phyloP scores from a whole-genome alignment of 2,329 filamentous ascomycete genomes.

The Colletotrichum neosansevieriae region DNA sequence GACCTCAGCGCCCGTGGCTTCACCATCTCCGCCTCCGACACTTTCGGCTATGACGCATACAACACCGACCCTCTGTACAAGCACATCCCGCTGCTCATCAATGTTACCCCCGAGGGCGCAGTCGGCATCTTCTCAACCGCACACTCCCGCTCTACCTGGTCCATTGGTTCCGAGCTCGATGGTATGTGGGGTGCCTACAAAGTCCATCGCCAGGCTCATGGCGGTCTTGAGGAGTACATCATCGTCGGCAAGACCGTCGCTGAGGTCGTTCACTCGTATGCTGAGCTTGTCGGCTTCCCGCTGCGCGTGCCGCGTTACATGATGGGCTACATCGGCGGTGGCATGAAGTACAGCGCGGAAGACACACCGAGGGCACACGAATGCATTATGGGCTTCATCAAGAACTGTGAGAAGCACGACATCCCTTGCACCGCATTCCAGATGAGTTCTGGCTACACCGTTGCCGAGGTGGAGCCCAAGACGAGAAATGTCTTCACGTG shows the following conservation, averaged over 20 bases:
- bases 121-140: conserved; percentile 77
- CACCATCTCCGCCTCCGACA: conserved; percentile 76
- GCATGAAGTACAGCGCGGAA: conserved; percentile 65
- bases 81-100: conserved; percentile 79
- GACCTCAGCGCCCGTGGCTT: conserved; percentile 76
- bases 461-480: conserved; percentile 75
- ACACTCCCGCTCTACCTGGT: conserved; percentile 73
- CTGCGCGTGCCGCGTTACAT: conserved; percentile 77
- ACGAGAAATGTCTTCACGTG: conserved; percentile 79
- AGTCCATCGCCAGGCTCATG: conserved; percentile 78
- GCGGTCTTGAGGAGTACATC: conserved; percentile 78
- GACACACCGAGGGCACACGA: conserved; percentile 66
- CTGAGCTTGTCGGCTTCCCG: conserved; percentile 76
- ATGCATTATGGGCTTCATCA: conserved; percentile 70
- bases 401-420: conserved; percentile 71
- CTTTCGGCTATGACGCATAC: conserved; percentile 79
- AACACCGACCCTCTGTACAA: conserved; percentile 81
- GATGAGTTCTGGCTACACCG: conserved; percentile 79
- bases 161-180: conserved; percentile 78
- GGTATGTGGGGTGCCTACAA: conserved; percentile 82
- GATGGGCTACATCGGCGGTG: conserved; percentile 79
- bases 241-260: conserved; percentile 75
- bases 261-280: conserved; percentile 75
- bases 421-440: conserved; percentile 80
- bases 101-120: conserved; percentile 72